Evolutionary conservation across 2,329 filamentous ascomycete species (phyloP), one percentile per base, ranked within the genome.

Genomic region (Arthrobotrys megalospora): DNA sequence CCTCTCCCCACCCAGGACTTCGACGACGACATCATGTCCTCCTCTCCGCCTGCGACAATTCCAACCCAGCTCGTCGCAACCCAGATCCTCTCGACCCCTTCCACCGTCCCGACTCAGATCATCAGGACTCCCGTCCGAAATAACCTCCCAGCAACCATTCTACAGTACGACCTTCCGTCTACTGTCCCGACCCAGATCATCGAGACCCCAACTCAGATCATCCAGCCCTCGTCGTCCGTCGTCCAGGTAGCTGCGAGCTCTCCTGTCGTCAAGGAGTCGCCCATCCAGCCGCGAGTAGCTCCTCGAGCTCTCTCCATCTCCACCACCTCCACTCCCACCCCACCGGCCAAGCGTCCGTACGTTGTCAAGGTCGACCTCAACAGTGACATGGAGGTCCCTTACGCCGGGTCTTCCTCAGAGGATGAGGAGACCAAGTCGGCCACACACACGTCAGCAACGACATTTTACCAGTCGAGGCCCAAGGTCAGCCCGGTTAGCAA

Each of bases 221-320:
- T 69, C 11, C 79, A 82, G 68, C 32, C 52, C 6, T 21, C 32
- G n/a, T 81, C 83, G 60, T 83, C 87, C 43, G 83, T 88, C 63
- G 86, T 97, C 70, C 94, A 97, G 84, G 94, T 97, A 2, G 91
- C 91, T 34, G 93, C 93, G n/a, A 97, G 94, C 2, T 97, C 95
- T 0, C 94, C 94, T 1, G 87, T 91, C 72, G 88, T 88, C 76
- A 84, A 86, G n/a, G 83, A 85, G 12, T 82, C 84, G 24, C 83
- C 86, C 41, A 84, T 85, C n/a, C 83, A 85, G 41, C 83, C 83
- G 67, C 82, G 69, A 79, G 63, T 68, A 72, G 80, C 32, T 16
- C 43, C 65, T n/a, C 32, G 43, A 12, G 41, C 38, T 53, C 50
- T 65, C n/a, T 41, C 52, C 12, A 32, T 50, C 16, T 10, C 47